Evolutionary conservation across 495 filamentous ascomycete genomes (phyloP), one percentile per base, ranked within the genome.

Genomic region (Neohortaea acidophila): DNA sequence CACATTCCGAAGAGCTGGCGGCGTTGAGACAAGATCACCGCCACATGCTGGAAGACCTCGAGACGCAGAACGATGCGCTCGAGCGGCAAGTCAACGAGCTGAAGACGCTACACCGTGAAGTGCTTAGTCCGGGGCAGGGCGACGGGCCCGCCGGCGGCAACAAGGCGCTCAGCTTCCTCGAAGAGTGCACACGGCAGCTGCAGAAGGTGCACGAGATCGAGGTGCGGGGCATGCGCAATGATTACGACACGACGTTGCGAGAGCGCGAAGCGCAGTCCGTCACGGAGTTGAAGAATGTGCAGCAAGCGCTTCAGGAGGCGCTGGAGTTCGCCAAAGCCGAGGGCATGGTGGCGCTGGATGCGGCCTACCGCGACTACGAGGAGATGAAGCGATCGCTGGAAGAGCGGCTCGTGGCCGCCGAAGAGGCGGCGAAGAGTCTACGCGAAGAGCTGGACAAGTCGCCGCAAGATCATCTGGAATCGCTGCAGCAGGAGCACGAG

Each of bases 401-500:
- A 15, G 41, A 29, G 8, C 27, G 21, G 11, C 15, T 44, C 4
- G 24, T 26, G 15, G 41, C 29, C 17, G 23, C 34, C 12, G 40
- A 43, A 12, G 21, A 25, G 6, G 4, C 21, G 7, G 27, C 36
- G 11, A 18, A 7, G 4, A 40, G 14, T 9, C n/a, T n/a, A n/a
- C n/a, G n/a, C n/a, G n/a, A n/a, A n/a, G n/a, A n/a, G n/a, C n/a
- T n/a, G n/a, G n/a, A 4, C 13, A n/a, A 40, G 17, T 24, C 29
- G 8, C 21, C 38, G 6, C 34, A 44, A 9, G 18, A 17, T 13
- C 33, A 30, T 4, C n/a, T 38, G 24, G 19, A 22, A 9, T 10
- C 33, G 4, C 12, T 23, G 11, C 34, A 27, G 12, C 19, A 38
- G 13, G 31, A 35, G 25, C 41, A 33, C n/a, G 34, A 44, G n/a